phyloP scores from a whole-genome alignment of 2,329 filamentous ascomycete genomes.

The Falciphora oryzae region DNA sequence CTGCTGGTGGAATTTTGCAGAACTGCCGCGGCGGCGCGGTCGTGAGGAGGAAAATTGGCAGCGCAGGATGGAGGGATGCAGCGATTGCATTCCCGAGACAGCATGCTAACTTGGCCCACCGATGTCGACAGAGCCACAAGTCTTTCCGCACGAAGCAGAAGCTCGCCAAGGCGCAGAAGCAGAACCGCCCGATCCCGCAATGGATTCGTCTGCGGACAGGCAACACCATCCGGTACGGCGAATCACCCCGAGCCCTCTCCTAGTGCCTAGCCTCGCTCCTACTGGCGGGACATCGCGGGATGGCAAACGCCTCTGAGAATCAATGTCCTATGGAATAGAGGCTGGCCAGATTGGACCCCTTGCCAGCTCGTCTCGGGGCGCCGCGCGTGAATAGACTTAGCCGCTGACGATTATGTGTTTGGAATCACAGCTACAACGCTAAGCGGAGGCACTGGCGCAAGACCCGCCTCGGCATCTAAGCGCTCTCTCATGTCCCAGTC shows the following conservation, averaged over 20 bases:
- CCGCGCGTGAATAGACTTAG: not conserved
- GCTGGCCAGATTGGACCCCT: not conserved
- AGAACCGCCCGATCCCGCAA: slow-evolving; percentile 99
- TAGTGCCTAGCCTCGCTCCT: not conserved
- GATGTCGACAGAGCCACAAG: slow-evolving; percentile 82
- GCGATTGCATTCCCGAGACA: not conserved
- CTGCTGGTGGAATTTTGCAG: not conserved
- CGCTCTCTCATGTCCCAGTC: slow-evolving; percentile 24
- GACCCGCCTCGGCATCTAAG: slow-evolving; percentile 98
- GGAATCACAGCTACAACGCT: slow-evolving; percentile 82
- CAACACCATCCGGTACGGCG: slow-evolving; percentile 97
- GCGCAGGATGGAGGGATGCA: slow-evolving; percentile 1
- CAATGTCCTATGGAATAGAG: not conserved
- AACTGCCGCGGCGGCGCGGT: not conserved
- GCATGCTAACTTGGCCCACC: slow-evolving; percentile 10
- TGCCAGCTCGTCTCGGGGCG: not conserved
- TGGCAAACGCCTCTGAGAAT: not conserved
- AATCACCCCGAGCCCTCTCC: not conserved
- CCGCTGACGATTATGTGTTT: not conserved
- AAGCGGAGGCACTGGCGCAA: slow-evolving; percentile 99
- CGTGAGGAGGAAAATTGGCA: not conserved
- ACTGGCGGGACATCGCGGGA: not conserved
- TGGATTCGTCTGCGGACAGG: slow-evolving; percentile 98
- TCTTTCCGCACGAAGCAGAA: slow-evolving; percentile 99
- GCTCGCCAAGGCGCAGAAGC: slow-evolving; percentile 99